These are phyloP conservation scores for Porphyrellus sp. DNA, from an alignment of 1,284 basidiomycete species.

Conservation along the genomic window DNA sequence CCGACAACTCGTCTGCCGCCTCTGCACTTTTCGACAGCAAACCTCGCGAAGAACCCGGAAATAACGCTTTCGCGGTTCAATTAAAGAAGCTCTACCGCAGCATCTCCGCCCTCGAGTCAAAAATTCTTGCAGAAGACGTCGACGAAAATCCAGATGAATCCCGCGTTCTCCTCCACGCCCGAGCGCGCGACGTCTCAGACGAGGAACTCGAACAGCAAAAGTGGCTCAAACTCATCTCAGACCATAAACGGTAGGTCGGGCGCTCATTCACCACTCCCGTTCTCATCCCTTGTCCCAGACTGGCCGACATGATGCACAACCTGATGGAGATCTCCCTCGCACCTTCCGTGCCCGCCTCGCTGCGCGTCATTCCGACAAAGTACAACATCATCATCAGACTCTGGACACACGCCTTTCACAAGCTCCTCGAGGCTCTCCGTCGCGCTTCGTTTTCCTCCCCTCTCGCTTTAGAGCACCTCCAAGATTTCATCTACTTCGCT, in stretches of 20 bases:
- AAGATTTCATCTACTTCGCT: slow-evolving; percentile 92
- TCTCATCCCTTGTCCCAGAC: slow-evolving; percentile 42
- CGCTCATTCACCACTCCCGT: not conserved
- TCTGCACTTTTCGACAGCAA: slow-evolving; percentile 62
- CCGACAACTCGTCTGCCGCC: slow-evolving; percentile 66
- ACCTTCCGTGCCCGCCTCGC: slow-evolving; percentile 81
- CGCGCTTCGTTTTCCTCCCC: slow-evolving; percentile 68
- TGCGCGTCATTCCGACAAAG: slow-evolving; percentile 86
- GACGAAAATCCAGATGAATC: slow-evolving; percentile 49
- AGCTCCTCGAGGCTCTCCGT: slow-evolving; percentile 85
- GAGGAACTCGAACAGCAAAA: slow-evolving; percentile 62
- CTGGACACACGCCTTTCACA: slow-evolving; percentile 91
- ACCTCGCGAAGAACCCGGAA: slow-evolving; percentile 51
- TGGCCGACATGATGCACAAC: slow-evolving; percentile 87
- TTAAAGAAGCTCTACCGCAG: slow-evolving; percentile 79
- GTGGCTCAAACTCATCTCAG: slow-evolving; percentile 60
- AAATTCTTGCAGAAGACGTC: slow-evolving; percentile 62
- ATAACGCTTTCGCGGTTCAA: slow-evolving; percentile 67
- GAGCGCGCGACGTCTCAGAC: slow-evolving; percentile 34
- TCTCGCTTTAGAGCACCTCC: slow-evolving; percentile 72
- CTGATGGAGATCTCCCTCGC: slow-evolving; percentile 85
- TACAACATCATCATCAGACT: slow-evolving; percentile 94
- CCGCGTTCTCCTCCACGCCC: slow-evolving; percentile 54
- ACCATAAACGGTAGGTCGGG: slow-evolving; percentile 64
- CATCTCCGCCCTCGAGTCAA: slow-evolving; percentile 70